Percentiles rank a stretch among this genome's conserved stretches.
Evolutionary conservation across 108 stramenopile species (phyloP).

Genomic region (Skeletonema costatum): DNA sequence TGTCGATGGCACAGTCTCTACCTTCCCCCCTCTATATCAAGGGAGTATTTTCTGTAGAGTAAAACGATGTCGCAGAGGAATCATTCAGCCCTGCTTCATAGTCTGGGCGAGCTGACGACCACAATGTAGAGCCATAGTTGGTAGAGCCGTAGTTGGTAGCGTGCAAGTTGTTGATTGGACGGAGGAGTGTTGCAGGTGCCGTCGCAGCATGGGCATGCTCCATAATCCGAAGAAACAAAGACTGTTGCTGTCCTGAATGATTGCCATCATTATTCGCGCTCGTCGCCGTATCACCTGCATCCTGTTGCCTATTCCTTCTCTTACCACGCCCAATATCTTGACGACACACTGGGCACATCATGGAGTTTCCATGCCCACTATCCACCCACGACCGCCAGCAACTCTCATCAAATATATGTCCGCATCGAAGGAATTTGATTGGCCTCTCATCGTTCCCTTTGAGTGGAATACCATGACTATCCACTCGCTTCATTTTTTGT

Average conservation of each 20-base stretch:
- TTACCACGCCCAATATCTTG: constrained; percentile 66
- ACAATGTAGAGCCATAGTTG: not conserved
- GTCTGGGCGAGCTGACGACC: not conserved
- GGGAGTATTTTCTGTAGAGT: not conserved
- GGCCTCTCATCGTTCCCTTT: constrained; percentile 68
- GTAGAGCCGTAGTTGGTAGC: not conserved
- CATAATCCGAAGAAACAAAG: not conserved
- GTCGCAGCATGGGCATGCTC: not conserved
- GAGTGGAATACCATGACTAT: constrained; percentile 73
- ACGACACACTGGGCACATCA: constrained; percentile 84
- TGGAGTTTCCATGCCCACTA: constrained; percentile 79
- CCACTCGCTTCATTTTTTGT: constrained; percentile 52
- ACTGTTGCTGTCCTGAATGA: not conserved
- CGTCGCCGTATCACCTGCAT: not conserved
- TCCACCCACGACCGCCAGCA: constrained; percentile 87
- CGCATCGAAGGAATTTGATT: constrained; percentile 84
- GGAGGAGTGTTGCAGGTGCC: not conserved
- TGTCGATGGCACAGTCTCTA: not conserved
- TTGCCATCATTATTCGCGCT: not conserved
- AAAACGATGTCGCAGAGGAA: not conserved
- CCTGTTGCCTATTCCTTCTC: not conserved
- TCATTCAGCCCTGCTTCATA: not conserved
- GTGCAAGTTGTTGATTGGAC: not conserved
- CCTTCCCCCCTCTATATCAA: not conserved
- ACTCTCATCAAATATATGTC: constrained; percentile 86